A percentile compares a stretch with the other conserved stretches of the same genome.
phyloP scores from a whole-genome alignment of 164 flowering plant genomes.

The Dillenia turbinata region DNA sequence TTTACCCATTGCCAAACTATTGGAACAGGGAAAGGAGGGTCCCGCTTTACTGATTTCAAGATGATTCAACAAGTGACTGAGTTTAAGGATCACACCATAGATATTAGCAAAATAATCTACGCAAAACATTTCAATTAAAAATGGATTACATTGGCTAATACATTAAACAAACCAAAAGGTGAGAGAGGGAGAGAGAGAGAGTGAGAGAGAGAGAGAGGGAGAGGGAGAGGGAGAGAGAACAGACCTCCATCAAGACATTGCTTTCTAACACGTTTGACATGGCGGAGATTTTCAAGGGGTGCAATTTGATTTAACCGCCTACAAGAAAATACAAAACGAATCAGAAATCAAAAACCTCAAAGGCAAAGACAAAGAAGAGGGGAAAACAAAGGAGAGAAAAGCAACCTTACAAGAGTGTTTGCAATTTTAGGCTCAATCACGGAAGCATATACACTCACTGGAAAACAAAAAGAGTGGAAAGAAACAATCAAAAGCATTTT shows the following conservation, averaged over 20 bases:
- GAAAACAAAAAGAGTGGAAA: background rate
- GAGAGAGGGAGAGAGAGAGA: background rate
- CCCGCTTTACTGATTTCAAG: background rate
- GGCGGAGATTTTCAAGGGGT: constrained; percentile 73
- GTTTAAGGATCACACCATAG: background rate
- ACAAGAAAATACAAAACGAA: constrained; percentile 5
- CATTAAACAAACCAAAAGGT: background rate
- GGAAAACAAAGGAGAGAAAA: background rate
- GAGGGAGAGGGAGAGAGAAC: background rate
- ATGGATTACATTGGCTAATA: background rate
- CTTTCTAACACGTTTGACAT: constrained; percentile 72
- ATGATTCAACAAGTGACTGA: background rate
- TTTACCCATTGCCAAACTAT: background rate
- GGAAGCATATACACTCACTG: constrained; percentile 66
- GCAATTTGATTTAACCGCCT: constrained; percentile 69
- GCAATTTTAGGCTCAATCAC: constrained; percentile 62
- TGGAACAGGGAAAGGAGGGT: background rate
- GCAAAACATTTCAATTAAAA: background rate
- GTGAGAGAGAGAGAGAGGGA: background rate
- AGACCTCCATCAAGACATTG: constrained; percentile 35
- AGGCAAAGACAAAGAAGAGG: background rate
- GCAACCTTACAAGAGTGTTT: constrained; percentile 65
- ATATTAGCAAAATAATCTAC: background rate
- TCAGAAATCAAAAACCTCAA: background rate
- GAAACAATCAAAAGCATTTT: background rate